phyloP scores from a whole-genome alignment of 2,329 filamentous ascomycete species.

The Diaporthe sp. region DNA sequence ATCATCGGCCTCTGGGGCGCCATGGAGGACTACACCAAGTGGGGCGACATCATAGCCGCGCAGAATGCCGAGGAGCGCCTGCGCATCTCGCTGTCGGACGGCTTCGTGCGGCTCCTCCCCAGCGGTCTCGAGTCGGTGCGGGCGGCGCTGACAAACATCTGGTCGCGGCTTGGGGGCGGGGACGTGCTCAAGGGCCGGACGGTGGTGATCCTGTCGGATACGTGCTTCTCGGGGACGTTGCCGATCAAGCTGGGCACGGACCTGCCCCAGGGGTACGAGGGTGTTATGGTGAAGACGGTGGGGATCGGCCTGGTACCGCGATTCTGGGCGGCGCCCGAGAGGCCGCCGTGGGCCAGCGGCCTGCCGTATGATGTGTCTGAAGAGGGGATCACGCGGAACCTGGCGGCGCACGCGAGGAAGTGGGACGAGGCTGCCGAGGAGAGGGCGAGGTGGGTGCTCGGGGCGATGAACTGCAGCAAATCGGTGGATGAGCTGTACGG shows the following conservation, averaged over 20 bases:
- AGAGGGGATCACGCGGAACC: neutral
- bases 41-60: slow-evolving; percentile 1
- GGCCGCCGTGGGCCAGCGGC: slow-evolving; percentile 24
- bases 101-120: slow-evolving; percentile 23
- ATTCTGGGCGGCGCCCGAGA: slow-evolving; percentile 19
- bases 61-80: slow-evolving; percentile 15
- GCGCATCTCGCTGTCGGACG: slow-evolving; percentile 11
- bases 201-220: slow-evolving; percentile 10
- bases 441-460: slow-evolving; percentile 16
- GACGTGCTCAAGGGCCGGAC: neutral
- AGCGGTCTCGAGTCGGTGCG: slow-evolving; percentile 28
- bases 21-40: slow-evolving; percentile 8
- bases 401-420: neutral
- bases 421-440: slow-evolving; percentile 27
- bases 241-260: neutral
- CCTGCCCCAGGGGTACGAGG: neutral
- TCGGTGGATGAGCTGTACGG: slow-evolving; percentile 17
- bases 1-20: slow-evolving; percentile 26
- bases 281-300: neutral
- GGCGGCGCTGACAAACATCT: slow-evolving; percentile 1
- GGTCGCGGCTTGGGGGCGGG: neutral
- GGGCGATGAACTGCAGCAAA: slow-evolving; percentile 21
- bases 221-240: neutral
- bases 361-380: slow-evolving; percentile 24
- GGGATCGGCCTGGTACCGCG: slow-evolving; percentile 14